These are phyloP conservation scores for Naganishia antarctica DNA, from an alignment of 768 basidiomycete species.

Conservation along the genomic window DNA sequence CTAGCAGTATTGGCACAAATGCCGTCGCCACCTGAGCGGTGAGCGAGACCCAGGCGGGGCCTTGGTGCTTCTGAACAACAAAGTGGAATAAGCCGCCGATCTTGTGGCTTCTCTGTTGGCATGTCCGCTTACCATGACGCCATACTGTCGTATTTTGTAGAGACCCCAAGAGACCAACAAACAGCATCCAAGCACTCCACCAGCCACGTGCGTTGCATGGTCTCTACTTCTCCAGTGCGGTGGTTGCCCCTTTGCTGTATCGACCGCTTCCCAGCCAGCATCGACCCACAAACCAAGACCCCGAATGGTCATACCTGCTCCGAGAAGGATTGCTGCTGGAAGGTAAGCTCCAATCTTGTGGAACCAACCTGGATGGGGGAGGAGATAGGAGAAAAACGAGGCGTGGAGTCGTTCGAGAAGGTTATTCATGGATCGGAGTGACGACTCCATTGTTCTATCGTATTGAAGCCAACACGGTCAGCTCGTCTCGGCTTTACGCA, in stretches of 20 bases:
- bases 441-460: slow-evolving; percentile 73
- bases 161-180: slow-evolving; percentile 20
- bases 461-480: background rate
- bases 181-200: slow-evolving; percentile 9
- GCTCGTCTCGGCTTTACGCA: background rate
- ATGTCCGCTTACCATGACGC: background rate
- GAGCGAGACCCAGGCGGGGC: slow-evolving; percentile 8
- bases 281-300: slow-evolving; percentile 71
- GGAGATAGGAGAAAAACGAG: slow-evolving; percentile 93
- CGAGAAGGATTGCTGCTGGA: slow-evolving; percentile 77
- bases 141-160: slow-evolving; percentile 2
- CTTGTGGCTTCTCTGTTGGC: background rate
- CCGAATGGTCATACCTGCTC: slow-evolving; percentile 75
- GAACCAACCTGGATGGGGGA: slow-evolving; percentile 63
- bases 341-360: slow-evolving; percentile 87
- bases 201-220: background rate
- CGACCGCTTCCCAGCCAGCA: slow-evolving; percentile 55
- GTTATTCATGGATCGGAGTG: slow-evolving; percentile 85
- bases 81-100: background rate
- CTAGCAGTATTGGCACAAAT: background rate
- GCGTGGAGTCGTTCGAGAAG: slow-evolving; percentile 92
- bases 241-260: slow-evolving; percentile 23
- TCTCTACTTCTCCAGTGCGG: slow-evolving; percentile 20
- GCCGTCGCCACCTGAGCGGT: background rate
- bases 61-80: background rate